Percentiles rank a stretch among this genome's conserved stretches.
phyloP scores from a whole-genome alignment of 257 asterid species.

The Solanum arcanum region DNA sequence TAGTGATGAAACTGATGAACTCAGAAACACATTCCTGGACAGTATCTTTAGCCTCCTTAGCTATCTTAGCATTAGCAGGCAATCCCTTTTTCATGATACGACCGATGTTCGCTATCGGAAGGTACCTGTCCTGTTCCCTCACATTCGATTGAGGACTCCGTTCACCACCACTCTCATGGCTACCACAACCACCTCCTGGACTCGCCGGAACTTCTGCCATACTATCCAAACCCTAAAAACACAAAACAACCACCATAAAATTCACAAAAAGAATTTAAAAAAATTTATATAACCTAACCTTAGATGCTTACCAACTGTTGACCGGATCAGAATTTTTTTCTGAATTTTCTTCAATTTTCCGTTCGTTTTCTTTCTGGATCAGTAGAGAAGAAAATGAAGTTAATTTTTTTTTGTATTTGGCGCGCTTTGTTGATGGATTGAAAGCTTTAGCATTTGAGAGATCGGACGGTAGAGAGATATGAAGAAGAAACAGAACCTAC shows the following conservation, averaged over 20 bases:
- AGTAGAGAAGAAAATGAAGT: not conserved
- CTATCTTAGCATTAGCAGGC: conserved; percentile 63
- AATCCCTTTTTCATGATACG: conserved; percentile 70
- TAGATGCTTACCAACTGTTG: not conserved
- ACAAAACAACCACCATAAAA: not conserved
- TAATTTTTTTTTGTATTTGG: not conserved
- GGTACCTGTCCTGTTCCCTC: conserved; percentile 63
- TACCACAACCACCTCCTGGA: conserved; percentile 35
- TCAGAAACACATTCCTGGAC: conserved; percentile 77
- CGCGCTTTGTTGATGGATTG: not conserved
- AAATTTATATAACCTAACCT: not conserved
- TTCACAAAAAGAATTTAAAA: not conserved
- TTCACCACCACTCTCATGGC: conserved; percentile 47
- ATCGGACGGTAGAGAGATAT: not conserved
- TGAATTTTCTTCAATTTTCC: not conserved
- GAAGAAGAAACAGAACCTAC: not conserved
- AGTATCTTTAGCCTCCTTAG: conserved; percentile 64
- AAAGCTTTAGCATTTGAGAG: not conserved
- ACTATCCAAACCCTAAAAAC: conserved; percentile 28
- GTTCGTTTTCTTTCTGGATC: not conserved
- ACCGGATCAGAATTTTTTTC: not conserved
- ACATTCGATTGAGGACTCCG: conserved; percentile 58
- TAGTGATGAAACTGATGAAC: conserved; percentile 64
- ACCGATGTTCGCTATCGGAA: conserved; percentile 64
- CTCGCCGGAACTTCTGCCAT: conserved; percentile 30